Base-by-base conservation (phyloP, 2,329 filamentous ascomycete genomes). In the Chaetomium globosum region DNA sequence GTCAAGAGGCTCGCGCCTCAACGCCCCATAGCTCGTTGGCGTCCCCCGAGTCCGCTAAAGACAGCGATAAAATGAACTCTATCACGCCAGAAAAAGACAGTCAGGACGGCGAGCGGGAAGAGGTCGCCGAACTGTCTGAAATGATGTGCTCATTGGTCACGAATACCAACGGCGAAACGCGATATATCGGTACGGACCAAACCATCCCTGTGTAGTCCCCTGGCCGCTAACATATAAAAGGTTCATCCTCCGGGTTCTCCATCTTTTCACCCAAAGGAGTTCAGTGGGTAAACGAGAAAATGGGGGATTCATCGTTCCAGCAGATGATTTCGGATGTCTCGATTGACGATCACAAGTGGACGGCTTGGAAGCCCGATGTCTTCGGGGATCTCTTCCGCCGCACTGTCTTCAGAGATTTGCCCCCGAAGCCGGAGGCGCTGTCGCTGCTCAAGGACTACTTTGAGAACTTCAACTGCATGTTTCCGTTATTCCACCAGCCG, bases 71-170 rank as follows among this genome's bases (percentile, higher is more conserved):
- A 75, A 63, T 76, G 61, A 75, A 74, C 58, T 82, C 82, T 2
- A 75, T 79, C 5, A 74, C 76, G 10, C 65, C 76, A 2, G 77
- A 77, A 19, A 77, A 78, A 9, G 76, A 76, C 12, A 76, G 78
- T 54, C 75, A 77, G 49, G 83, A 81, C 61, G 82, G 80, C 69
- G 83, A 89, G 70, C 90, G 96, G 71, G 83, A 89, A 71, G 91
- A 96, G 72, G 91, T 96, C 1, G 93, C 96, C 75, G 89, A 88
- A 1, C 79, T 99, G 64, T 97, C 94, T 0, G 95, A 99, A 79
- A 95, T 97, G 90, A 98, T 99, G 95, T 98, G 94, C 77, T 97
- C 93, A 2, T 80, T 99, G 36, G 93, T 99, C 33, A 98, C 94
- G 1, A 98, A 97, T 75, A 93, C 94, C 72, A 90, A 87, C 68